Evolutionary conservation across 768 basidiomycete genomes (phyloP), one percentile per base, ranked within the genome.

Genomic region (Tulasnella sp.): DNA sequence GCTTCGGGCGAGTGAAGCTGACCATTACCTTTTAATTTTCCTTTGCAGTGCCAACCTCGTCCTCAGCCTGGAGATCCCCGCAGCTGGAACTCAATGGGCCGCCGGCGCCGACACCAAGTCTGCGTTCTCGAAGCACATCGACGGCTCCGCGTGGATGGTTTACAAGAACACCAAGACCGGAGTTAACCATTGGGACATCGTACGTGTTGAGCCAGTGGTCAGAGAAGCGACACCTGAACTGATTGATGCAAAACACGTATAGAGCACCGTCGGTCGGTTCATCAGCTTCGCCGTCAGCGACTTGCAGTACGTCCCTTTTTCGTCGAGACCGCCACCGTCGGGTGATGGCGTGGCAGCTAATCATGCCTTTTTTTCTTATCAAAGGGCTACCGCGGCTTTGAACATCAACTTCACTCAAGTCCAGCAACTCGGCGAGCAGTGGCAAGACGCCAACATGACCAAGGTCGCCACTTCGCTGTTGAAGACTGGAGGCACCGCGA

Each of bases 111-210:
- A 42, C 79, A 88, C 16, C 85, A 87, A 81, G 79, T 82, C 48
- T 38, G 91, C 91, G 0, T 88, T 93, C 74, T 88, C 87, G 16
- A 88, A 87, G 16, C 84, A 92, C 8, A 87, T 93, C 80, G 87
- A 89, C 42, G 92, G 89, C 0, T 86, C 90, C 80, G 85, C 86
- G 71, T 94, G 92, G 92, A 92, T 93, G 91, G 90, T 92, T 38
- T 91, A 88, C 82, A 85, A 85, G 19, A 93, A 93, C 82, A 84
- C 86, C 16, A 75, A 88, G 38, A 92, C 92, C 1, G 85, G 87
- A 5, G 87, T 90, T 21, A 83, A 91, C 68, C 92, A 92, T 82
- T 94, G 91, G 91, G 92, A 94, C 82, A 90, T 92, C 82, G 92
- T 92, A 79, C 82, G 91, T 87, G 2, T 46, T 2, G n/a, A n/a